Conservation (phyloP, 2,329 filamentous ascomycete species). For the Ceratocystis ficicola region DNA sequence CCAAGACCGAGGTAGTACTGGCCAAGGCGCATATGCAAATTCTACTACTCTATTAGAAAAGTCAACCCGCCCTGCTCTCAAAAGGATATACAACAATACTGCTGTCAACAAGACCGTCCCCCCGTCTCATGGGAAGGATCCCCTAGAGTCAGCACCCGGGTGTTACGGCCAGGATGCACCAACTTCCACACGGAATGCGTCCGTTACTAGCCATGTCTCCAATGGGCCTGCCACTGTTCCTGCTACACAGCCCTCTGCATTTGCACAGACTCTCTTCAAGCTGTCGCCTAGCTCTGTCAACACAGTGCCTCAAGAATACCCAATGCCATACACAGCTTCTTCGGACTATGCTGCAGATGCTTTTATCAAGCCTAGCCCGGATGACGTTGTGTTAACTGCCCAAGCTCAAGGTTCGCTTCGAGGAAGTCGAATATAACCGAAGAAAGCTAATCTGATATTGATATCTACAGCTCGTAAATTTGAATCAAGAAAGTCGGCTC, state of each 20-base stretch:
- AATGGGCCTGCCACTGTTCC: not conserved
- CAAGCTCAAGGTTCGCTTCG: conserved; percentile 73
- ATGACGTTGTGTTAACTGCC: conserved; percentile 76
- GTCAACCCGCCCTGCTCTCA: not conserved
- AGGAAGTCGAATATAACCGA: conserved; percentile 15
- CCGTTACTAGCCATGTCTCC: not conserved
- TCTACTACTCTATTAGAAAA: not conserved
- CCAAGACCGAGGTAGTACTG: not conserved
- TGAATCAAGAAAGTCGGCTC: not conserved
- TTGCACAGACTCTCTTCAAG: conserved; percentile 43
- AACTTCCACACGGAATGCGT: not conserved
- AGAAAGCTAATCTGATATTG: conserved; percentile 22
- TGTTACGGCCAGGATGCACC: not conserved
- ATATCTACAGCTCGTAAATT: conserved; percentile 11
- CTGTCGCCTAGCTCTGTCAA: conserved; percentile 27
- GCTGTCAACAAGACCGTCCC: not conserved
- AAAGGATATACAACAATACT: conserved; percentile 7
- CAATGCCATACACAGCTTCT: conserved; percentile 41
- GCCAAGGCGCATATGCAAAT: not conserved
- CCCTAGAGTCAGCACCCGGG: not conserved
- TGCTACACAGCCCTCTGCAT: conserved; percentile 38
- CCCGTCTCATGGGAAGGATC: not conserved
- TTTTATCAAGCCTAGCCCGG: conserved; percentile 79
- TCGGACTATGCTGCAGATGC: conserved; percentile 43
- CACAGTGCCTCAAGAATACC: conserved; percentile 28